phyloP scores from a whole-genome alignment of 306 rosid species.

The Alnus glutinosa region DNA sequence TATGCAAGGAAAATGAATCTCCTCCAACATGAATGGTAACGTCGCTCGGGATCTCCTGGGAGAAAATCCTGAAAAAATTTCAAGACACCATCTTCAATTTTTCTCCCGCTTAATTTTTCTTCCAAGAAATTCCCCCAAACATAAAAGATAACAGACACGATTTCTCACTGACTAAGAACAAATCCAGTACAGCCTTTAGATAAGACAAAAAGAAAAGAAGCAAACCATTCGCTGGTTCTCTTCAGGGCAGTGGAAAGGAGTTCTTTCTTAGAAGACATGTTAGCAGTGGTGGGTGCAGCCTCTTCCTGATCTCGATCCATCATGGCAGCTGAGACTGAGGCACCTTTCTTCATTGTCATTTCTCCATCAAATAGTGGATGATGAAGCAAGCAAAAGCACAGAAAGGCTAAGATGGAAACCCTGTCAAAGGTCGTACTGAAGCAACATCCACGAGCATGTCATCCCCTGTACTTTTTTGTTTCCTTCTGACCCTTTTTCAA shows the following conservation, averaged over 20 bases:
- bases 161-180: constrained; percentile 4
- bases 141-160: constrained; percentile 17
- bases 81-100: constrained; percentile 16
- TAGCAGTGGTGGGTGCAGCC: constrained; percentile 38
- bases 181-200: constrained; percentile 2
- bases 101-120: background rate
- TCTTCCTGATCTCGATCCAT: constrained; percentile 53
- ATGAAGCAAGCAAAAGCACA: constrained; percentile 30
- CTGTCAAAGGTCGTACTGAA: constrained; percentile 10
- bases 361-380: constrained; percentile 35
- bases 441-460: constrained; percentile 17
- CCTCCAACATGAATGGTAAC: constrained; percentile 72
- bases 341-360: constrained; percentile 32
- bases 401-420: constrained; percentile 26
- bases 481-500: constrained; percentile 31
- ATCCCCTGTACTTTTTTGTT: constrained; percentile 38
- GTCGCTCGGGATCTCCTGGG: constrained; percentile 97
- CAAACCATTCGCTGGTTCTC: constrained; percentile 95
- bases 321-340: constrained; percentile 44
- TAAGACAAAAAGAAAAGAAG: constrained; percentile 13
- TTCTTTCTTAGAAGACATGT: constrained; percentile 68
- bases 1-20: constrained; percentile 77
- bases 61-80: constrained; percentile 77
- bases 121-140: constrained; percentile 17
- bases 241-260: constrained; percentile 82